Percentiles rank a stretch among this genome's conserved stretches.
phyloP scores from a whole-genome alignment of 371 early-diverging fungal genomes.

The Phascolomyces articulosus region DNA sequence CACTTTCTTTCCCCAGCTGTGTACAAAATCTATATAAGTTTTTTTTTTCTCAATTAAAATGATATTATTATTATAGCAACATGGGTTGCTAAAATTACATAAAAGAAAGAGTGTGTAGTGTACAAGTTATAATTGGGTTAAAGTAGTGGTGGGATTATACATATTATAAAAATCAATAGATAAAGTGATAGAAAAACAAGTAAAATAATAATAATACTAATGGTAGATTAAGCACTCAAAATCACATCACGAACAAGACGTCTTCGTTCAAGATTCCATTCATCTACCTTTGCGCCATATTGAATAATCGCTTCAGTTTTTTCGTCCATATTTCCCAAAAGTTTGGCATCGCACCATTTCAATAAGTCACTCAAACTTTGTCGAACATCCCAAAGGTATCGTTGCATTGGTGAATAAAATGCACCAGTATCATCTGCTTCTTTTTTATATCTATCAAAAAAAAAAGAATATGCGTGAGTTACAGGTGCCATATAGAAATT shows the following conservation, averaged over 20 bases:
- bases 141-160: no score
- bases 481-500: no score
- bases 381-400: slow-evolving; percentile 52
- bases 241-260: slow-evolving; percentile 17
- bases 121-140: no score
- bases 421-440: slow-evolving; percentile 46
- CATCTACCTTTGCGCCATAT: slow-evolving; percentile 23
- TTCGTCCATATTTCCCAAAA: slow-evolving; percentile 15
- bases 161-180: no score
- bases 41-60: no score
- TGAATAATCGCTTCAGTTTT: slow-evolving; percentile 6
- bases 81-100: no score
- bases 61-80: no score
- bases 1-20: no score
- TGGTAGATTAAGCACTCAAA: slow-evolving; percentile 5
- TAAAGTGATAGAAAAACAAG: no score
- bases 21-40: no score
- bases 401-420: slow-evolving; percentile 52
- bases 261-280: slow-evolving; percentile 30
- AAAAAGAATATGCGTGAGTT: no score
- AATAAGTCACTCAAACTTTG: slow-evolving; percentile 16
- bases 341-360: slow-evolving; percentile 25
- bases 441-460: slow-evolving; percentile 16
- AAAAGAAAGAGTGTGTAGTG: no score
- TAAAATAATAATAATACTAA: neutral